These are phyloP conservation scores for Macrophomina phaseolina DNA, from an alignment of 2,329 filamentous ascomycete genomes.

Conservation along the genomic window DNA sequence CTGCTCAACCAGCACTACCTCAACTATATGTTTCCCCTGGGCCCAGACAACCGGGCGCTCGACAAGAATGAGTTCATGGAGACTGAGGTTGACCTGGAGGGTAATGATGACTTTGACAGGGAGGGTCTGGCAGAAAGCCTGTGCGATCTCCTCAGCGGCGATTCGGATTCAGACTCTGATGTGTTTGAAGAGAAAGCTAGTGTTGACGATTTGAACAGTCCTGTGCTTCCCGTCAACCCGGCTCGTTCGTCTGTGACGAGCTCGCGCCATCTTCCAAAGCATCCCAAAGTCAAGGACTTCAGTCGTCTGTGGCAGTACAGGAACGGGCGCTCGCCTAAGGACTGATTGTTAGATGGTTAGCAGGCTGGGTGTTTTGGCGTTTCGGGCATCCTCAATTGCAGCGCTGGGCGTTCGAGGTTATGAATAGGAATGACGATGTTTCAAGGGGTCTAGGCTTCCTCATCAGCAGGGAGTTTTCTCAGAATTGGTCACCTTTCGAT, in stretches of 20 bases:
- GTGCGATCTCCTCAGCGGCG: constrained; percentile 11
- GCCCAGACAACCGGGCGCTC: constrained; percentile 53
- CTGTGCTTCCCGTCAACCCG: constrained; percentile 23
- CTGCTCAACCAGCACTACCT: constrained; percentile 65
- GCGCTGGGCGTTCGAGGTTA: constrained; percentile 17
- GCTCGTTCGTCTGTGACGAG: constrained; percentile 22
- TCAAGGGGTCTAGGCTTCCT: background rate
- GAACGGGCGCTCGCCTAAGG: constrained; percentile 29
- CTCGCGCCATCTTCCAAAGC: constrained; percentile 3
- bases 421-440: background rate
- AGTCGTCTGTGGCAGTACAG: constrained; percentile 34
- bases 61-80: constrained; percentile 67
- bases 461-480: constrained; percentile 5
- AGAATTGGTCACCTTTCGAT: background rate
- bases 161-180: constrained; percentile 14
- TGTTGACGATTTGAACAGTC: constrained; percentile 30
- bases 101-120: constrained; percentile 15
- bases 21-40: constrained; percentile 64
- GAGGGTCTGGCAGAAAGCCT: constrained; percentile 24
- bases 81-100: constrained; percentile 44
- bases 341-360: constrained; percentile 13
- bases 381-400: background rate
- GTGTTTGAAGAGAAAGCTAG: constrained; percentile 25
- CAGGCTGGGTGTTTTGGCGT: background rate
- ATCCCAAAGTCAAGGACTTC: constrained; percentile 31